Percentiles rank a stretch among this genome's conserved stretches.
Conservation (phyloP, 148 eudicot species). For the Dianthus caryophyllus region DNA sequence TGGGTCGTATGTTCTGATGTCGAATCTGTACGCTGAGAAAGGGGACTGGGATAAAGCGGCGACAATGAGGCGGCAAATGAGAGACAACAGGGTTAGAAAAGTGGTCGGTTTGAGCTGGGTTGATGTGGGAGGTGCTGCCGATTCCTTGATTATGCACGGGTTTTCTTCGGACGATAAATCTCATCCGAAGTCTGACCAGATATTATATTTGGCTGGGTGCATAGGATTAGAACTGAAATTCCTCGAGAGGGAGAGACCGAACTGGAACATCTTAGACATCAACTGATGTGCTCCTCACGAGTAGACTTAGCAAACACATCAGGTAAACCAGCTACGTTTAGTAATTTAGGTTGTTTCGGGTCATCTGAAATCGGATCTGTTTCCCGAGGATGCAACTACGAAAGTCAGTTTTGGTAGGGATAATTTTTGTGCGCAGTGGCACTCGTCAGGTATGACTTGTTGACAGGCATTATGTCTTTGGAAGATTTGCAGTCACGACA, state of each 20-base stretch:
- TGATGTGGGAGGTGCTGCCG: conserved; percentile 47
- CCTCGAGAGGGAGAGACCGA: conserved; percentile 31
- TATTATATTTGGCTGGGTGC: conserved; percentile 49
- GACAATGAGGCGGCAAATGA: conserved; percentile 59
- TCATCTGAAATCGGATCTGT: not conserved
- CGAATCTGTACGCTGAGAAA: conserved; percentile 78
- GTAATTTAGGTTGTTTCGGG: too few species aligned
- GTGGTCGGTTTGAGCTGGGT: conserved; percentile 95
- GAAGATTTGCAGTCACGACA: not conserved
- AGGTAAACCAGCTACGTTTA: too few species aligned
- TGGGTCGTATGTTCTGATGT: conserved; percentile 76
- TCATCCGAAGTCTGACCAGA: conserved; percentile 58
- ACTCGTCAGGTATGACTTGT: not conserved
- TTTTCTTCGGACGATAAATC: conserved; percentile 78
- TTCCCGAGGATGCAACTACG: not conserved
- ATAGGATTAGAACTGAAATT: conserved; percentile 64
- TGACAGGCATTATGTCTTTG: not conserved
- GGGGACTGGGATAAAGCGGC: conserved; percentile 88
- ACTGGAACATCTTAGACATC: conserved; percentile 11
- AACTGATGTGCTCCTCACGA: conserved; percentile 2
- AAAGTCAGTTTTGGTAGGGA: not conserved
- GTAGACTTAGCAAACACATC: not conserved
- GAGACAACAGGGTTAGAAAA: conserved; percentile 63
- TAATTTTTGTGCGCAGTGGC: not conserved
- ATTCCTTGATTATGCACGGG: conserved; percentile 48